phyloP scores from a whole-genome alignment of 2,329 filamentous ascomycete genomes.

The Biscogniauxia mediterranea region DNA sequence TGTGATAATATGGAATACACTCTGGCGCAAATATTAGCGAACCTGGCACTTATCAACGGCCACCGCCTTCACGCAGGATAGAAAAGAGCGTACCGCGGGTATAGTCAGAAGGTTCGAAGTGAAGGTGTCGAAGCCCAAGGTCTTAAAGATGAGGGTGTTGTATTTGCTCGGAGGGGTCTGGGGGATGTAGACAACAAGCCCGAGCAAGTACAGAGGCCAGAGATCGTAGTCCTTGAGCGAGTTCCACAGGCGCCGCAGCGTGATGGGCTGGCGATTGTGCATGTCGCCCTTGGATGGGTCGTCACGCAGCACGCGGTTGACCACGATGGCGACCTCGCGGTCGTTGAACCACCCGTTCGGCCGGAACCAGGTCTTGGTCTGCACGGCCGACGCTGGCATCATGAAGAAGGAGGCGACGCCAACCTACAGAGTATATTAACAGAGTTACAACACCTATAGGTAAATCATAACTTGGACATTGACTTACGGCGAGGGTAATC shows the following conservation, averaged over 20 bases:
- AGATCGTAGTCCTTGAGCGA: slow-evolving; percentile 54
- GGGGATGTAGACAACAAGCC: slow-evolving; percentile 49
- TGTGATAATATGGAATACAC: slow-evolving; percentile 49
- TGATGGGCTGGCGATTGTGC: slow-evolving; percentile 57
- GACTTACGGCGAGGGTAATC: slow-evolving; percentile 43
- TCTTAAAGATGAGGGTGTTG: slow-evolving; percentile 51
- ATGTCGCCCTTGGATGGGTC: slow-evolving; percentile 58
- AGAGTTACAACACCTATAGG: not conserved
- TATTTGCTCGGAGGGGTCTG: slow-evolving; percentile 45
- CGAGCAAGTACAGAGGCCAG: slow-evolving; percentile 54
- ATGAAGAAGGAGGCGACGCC: slow-evolving; percentile 51
- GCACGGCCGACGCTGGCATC: slow-evolving; percentile 48
- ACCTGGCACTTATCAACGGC: slow-evolving; percentile 11
- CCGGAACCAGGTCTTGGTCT: slow-evolving; percentile 50
- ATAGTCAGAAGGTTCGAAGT: slow-evolving; percentile 57
- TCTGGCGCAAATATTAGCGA: slow-evolving; percentile 33
- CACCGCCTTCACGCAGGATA: slow-evolving; percentile 3
- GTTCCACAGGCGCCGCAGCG: slow-evolving; percentile 45
- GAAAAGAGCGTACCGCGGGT: slow-evolving; percentile 24
- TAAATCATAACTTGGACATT: not conserved
- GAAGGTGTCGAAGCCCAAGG: slow-evolving; percentile 52
- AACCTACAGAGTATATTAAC: slow-evolving; percentile 29
- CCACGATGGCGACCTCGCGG: slow-evolving; percentile 55
- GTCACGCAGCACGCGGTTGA: slow-evolving; percentile 56
- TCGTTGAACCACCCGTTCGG: slow-evolving; percentile 57